These are phyloP conservation scores for Gynochthodes officinalis DNA, from an alignment of 257 asterid genomes.

Conservation along the genomic window DNA sequence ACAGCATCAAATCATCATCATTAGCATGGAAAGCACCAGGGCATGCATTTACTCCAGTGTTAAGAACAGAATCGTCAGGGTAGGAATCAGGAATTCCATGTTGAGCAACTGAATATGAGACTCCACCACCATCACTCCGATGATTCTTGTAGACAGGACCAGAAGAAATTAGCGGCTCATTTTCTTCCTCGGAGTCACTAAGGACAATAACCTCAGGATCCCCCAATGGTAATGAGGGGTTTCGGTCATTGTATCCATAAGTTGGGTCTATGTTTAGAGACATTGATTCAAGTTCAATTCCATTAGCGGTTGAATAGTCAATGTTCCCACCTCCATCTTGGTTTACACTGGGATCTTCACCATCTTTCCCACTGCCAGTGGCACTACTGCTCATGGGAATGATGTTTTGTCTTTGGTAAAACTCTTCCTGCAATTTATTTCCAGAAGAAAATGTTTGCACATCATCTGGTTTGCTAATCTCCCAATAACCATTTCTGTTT, in stretches of 20 bases:
- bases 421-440: conserved; percentile 38
- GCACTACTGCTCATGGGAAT: conserved; percentile 92
- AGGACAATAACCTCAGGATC: conserved; percentile 70
- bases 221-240: conserved; percentile 42
- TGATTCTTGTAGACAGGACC: conserved; percentile 33
- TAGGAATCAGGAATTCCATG: conserved; percentile 59
- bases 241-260: conserved; percentile 36
- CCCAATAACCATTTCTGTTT: conserved; percentile 76
- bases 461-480: conserved; percentile 58
- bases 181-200: conserved; percentile 91
- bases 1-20: conserved; percentile 71
- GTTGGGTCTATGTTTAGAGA: conserved; percentile 51
- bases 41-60: conserved; percentile 44
- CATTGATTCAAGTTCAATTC: conserved; percentile 65
- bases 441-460: conserved; percentile 43
- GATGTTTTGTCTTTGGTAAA: conserved; percentile 34
- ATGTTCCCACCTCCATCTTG: conserved; percentile 67
- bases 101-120: conserved; percentile 41
- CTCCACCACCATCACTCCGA: conserved; percentile 39
- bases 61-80: conserved; percentile 50
- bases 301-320: conserved; percentile 55
- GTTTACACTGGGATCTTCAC: conserved; percentile 86
- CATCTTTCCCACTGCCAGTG: conserved; percentile 80
- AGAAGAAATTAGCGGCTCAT: conserved; percentile 38
- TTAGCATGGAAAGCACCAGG: conserved; percentile 45